Evolutionary conservation across 352 stramenopile genomes (phyloP).

Genomic region (Globisporangium barbulae): DNA sequence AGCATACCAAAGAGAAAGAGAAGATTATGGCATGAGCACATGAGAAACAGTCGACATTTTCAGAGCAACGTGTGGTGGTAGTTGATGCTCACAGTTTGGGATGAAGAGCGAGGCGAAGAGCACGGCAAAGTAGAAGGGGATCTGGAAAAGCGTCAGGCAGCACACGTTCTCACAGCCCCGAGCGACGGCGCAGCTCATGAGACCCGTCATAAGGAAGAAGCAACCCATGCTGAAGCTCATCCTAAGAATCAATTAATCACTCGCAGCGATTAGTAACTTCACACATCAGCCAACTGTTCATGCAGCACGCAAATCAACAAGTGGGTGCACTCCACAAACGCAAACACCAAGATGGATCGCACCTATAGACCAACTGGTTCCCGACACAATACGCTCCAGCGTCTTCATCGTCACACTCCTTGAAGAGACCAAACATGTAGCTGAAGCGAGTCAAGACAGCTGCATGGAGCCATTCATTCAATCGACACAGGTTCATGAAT

Average conservation of each 20-base stretch:
- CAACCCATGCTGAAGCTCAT: conserved; percentile 70
- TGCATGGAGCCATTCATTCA: conserved; percentile 9
- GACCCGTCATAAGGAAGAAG: conserved; percentile 56
- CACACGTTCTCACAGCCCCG: conserved; percentile 57
- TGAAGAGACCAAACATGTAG: conserved; percentile 37
- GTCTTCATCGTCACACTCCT: conserved; percentile 35
- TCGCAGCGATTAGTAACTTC: no score
- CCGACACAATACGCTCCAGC: conserved; percentile 49
- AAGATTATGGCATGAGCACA: no score
- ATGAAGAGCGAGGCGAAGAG: conserved; percentile 62
- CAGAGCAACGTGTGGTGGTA: neutral
- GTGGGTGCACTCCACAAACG: neutral
- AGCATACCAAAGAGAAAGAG: neutral
- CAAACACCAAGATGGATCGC: neutral
- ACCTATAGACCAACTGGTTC: conserved; percentile 75
- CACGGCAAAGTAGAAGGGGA: conserved; percentile 53
- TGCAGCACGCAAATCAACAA: neutral
- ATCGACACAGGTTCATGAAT: conserved; percentile 4
- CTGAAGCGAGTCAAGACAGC: conserved; percentile 34
- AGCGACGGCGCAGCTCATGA: conserved; percentile 48
- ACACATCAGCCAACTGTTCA: no score
- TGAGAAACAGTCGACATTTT: no score
- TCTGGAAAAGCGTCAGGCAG: conserved; percentile 61
- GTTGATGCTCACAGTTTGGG: conserved; percentile 37
- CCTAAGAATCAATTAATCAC: conserved; percentile 14